Conservation (phyloP, 345 rosid species). For the Brassica incana region DNA sequence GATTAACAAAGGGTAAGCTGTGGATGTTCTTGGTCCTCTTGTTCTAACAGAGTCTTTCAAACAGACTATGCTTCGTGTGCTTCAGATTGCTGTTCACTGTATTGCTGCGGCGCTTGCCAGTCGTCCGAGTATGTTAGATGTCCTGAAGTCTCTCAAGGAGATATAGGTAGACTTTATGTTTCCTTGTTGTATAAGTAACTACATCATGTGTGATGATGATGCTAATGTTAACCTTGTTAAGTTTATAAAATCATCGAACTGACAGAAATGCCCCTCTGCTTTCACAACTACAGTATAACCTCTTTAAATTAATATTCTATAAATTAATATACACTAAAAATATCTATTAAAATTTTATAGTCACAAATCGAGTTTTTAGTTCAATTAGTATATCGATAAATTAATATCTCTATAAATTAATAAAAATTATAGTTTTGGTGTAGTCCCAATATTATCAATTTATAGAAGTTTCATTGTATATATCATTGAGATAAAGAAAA, state of each 20-base stretch:
- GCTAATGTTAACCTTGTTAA: neutral
- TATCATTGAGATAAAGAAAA: neutral
- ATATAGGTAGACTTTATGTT: conserved; percentile 35
- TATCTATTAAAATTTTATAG: too few species aligned
- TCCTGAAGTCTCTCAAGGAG: conserved; percentile 55
- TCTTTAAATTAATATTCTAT: too few species aligned
- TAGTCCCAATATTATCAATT: too few species aligned
- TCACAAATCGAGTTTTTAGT: too few species aligned
- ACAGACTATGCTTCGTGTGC: conserved; percentile 62
- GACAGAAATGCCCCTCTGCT: neutral
- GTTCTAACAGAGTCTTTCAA: conserved; percentile 49
- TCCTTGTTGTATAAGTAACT: neutral
- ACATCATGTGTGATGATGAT: conserved; percentile 3
- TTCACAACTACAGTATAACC: neutral
- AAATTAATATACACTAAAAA: too few species aligned
- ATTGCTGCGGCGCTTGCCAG: conserved; percentile 66
- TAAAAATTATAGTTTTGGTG: too few species aligned
- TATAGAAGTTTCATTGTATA: too few species aligned
- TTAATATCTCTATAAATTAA: too few species aligned
- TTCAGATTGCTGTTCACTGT: conserved; percentile 65
- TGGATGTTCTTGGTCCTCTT: conserved; percentile 65
- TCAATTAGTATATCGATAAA: too few species aligned
- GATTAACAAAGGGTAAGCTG: conserved; percentile 62
- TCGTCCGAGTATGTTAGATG: conserved; percentile 77
- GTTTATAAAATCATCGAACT: neutral